Evolutionary conservation across 2,329 filamentous ascomycete species (phyloP).

Genomic region (Aschersonia sp.): DNA sequence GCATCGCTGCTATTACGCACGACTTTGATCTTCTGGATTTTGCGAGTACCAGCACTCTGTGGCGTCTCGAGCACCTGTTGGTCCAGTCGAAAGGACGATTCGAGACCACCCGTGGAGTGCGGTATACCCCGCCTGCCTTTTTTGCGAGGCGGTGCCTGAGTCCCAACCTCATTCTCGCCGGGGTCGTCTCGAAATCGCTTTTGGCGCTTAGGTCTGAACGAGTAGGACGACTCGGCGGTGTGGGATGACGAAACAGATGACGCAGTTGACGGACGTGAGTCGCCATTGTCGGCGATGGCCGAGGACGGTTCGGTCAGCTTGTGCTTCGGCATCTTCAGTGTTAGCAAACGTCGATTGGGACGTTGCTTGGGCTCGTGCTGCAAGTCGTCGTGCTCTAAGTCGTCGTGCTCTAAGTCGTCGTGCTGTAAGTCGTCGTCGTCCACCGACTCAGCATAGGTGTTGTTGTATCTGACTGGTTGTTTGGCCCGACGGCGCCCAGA

Average conservation of each 20-base stretch:
- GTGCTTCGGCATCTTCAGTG: conserved; percentile 24
- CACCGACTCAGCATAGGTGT: background rate
- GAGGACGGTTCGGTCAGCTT: conserved; percentile 22
- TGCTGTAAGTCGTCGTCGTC: background rate
- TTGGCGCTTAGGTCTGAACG: conserved; percentile 39
- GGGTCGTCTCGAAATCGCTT: conserved; percentile 37
- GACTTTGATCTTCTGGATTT: conserved; percentile 24
- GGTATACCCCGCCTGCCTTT: conserved; percentile 15
- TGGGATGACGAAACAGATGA: conserved; percentile 36
- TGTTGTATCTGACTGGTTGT: conserved; percentile 4
- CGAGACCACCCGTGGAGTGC: conserved; percentile 3
- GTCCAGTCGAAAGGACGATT: conserved; percentile 7
- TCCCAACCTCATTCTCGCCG: conserved; percentile 22
- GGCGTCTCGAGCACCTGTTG: conserved; percentile 10
- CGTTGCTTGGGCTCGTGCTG: conserved; percentile 12
- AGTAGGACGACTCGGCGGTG: conserved; percentile 35
- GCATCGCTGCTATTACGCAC: conserved; percentile 13
- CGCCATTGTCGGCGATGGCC: conserved; percentile 24
- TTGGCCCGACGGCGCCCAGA: conserved; percentile 7
- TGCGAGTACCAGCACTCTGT: conserved; percentile 12
- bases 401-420: conserved; percentile 1
- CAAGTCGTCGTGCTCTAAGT: conserved; percentile 7
- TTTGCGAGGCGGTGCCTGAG: conserved; percentile 23
- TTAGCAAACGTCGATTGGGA: conserved; percentile 16
- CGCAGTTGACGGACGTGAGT: conserved; percentile 36